These are phyloP conservation scores for Pseudogymnoascus sp. DNA, from an alignment of 2,329 filamentous ascomycete species.

Conservation along the genomic window DNA sequence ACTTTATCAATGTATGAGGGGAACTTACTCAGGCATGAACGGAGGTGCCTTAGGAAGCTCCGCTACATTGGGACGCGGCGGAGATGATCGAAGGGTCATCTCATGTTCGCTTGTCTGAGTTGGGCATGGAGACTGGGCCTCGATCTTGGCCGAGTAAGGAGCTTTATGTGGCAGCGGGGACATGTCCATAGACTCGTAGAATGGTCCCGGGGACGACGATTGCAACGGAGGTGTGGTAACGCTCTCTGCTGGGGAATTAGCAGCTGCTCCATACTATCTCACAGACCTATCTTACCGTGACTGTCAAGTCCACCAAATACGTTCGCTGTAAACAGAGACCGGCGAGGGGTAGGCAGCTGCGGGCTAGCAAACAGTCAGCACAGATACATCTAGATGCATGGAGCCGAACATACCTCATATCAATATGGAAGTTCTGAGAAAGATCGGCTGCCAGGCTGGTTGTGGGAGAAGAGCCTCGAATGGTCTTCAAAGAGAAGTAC, in stretches of 20 bases:
- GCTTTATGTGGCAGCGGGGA: slow-evolving; percentile 87
- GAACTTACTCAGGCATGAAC: slow-evolving; percentile 44
- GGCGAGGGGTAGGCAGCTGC: slow-evolving; percentile 71
- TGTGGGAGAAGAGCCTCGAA: slow-evolving; percentile 81
- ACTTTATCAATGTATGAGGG: slow-evolving; percentile 15
- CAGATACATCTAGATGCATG: slow-evolving; percentile 14
- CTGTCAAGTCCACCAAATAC: slow-evolving; percentile 51
- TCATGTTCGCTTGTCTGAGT: slow-evolving; percentile 34
- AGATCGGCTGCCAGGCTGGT: slow-evolving; percentile 87
- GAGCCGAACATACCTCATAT: slow-evolving; percentile 65
- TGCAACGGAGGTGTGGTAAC: slow-evolving; percentile 78
- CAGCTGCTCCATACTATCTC: slow-evolving; percentile 27
- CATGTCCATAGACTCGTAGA: slow-evolving; percentile 80
- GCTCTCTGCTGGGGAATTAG: slow-evolving; percentile 46
- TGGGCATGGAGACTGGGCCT: slow-evolving; percentile 65
- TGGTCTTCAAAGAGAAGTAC: slow-evolving; percentile 73
- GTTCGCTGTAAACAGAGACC: slow-evolving; percentile 73
- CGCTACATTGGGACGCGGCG: slow-evolving; percentile 38
- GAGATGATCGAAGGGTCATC: slow-evolving; percentile 50
- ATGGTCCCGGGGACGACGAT: slow-evolving; percentile 69
- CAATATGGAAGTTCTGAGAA: slow-evolving; percentile 94
- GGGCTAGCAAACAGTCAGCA: slow-evolving; percentile 53
- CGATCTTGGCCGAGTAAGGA: slow-evolving; percentile 56
- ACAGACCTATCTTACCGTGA: slow-evolving; percentile 44
- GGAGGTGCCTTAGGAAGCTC: slow-evolving; percentile 39